phyloP scores from a whole-genome alignment of 257 asterid species.

The Jaltomata sinuosa region DNA sequence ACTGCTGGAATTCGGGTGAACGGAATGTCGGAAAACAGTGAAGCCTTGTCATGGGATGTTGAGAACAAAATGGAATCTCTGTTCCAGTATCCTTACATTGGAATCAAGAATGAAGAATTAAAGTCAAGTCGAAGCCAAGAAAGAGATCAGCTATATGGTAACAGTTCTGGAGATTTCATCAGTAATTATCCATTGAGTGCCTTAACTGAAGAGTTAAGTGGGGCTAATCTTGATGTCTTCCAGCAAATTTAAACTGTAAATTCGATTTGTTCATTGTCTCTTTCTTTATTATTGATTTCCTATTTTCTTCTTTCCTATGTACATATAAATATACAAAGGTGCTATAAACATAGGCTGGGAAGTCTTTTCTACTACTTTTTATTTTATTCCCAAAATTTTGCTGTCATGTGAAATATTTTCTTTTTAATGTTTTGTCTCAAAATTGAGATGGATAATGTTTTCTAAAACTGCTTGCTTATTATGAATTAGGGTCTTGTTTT shows the following conservation, averaged over 20 bases:
- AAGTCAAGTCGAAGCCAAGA: constrained; percentile 12
- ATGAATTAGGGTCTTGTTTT: not conserved
- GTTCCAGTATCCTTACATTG: constrained; percentile 17
- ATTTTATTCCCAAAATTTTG: not conserved
- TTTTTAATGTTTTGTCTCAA: not conserved
- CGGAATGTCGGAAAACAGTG: constrained; percentile 9
- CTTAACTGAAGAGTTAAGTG: constrained; percentile 29
- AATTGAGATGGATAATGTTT: not conserved
- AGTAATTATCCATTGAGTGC: constrained; percentile 28
- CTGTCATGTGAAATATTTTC: not conserved
- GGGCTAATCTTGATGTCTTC: constrained; percentile 16
- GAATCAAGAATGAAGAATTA: constrained; percentile 28
- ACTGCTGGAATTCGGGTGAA: constrained; percentile 1
- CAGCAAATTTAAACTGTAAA: not conserved
- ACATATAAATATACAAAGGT: constrained; percentile 11
- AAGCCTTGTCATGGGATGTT: constrained; percentile 37
- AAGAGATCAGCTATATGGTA: not conserved
- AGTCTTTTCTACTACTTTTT: not conserved
- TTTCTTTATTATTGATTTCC: not conserved
- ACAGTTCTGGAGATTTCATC: constrained; percentile 7
- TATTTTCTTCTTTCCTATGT: not conserved
- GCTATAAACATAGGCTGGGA: constrained; percentile 9
- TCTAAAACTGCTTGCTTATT: not conserved
- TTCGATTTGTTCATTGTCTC: not conserved
- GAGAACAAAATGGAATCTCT: constrained; percentile 33